Evolutionary conservation across 1,284 basidiomycete species (phyloP).

Genomic region (Termitomyces sp.): DNA sequence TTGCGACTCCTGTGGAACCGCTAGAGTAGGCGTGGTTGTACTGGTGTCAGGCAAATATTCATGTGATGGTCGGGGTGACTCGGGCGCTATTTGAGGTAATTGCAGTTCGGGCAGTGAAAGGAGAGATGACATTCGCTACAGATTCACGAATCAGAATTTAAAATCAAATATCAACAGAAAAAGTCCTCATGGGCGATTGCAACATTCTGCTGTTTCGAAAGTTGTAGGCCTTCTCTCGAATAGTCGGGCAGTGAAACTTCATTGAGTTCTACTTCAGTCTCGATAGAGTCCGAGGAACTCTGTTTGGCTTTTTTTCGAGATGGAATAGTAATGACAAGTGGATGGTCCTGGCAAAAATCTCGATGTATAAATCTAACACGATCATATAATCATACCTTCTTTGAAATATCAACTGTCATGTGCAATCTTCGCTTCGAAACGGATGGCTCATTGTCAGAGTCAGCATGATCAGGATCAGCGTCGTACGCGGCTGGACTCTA

Average conservation of each 20-base stretch:
- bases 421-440: slow-evolving; percentile 12
- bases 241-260: neutral
- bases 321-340: slow-evolving; percentile 4
- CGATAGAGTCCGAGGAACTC: neutral
- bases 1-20: slow-evolving; percentile 6
- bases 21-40: neutral
- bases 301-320: slow-evolving; percentile 10
- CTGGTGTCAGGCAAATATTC: neutral
- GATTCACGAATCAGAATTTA: neutral
- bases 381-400: slow-evolving; percentile 15
- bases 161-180: neutral
- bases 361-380: neutral
- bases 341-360: slow-evolving; percentile 5
- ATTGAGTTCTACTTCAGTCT: neutral
- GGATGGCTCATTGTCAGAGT: slow-evolving; percentile 5
- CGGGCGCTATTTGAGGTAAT: too few species aligned
- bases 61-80: too few species aligned
- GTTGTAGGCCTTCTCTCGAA: neutral
- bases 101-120: slow-evolving; percentile 18
- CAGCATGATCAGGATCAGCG: neutral
- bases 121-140: slow-evolving; percentile 13
- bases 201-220: neutral
- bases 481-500: neutral
- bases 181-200: neutral
- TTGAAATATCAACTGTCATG: slow-evolving; percentile 10